phyloP scores from a whole-genome alignment of 2,329 filamentous ascomycete genomes.

The Metarhizium anisopliae region DNA sequence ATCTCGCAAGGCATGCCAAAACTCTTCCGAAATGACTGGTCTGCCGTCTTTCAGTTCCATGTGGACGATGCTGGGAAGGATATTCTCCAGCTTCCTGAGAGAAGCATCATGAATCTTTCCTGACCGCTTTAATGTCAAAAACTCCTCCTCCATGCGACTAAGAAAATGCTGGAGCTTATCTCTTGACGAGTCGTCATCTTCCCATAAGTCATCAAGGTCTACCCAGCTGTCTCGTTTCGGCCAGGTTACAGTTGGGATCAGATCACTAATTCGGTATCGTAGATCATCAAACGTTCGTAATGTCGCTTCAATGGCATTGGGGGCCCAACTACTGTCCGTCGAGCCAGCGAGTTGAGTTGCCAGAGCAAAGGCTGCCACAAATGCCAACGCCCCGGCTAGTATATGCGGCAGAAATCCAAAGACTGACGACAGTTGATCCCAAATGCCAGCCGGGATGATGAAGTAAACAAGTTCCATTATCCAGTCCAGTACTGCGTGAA shows the following conservation, averaged over 20 bases:
- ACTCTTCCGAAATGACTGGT: slow-evolving; percentile 46
- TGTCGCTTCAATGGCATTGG: background rate
- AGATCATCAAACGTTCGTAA: slow-evolving; percentile 6
- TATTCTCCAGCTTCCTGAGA: slow-evolving; percentile 33
- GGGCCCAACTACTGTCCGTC: slow-evolving; percentile 6
- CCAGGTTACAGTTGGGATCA: slow-evolving; percentile 20
- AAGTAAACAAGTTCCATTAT: slow-evolving; percentile 9
- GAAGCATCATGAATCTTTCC: slow-evolving; percentile 26
- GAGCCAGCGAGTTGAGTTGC: slow-evolving; percentile 3
- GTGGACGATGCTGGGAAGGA: slow-evolving; percentile 49
- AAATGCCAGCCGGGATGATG: slow-evolving; percentile 5
- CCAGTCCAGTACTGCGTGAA: slow-evolving; percentile 13
- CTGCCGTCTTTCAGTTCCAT: slow-evolving; percentile 45
- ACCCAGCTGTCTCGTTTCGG: slow-evolving; percentile 13
- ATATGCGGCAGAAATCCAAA: slow-evolving; percentile 6
- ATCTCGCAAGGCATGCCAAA: slow-evolving; percentile 58
- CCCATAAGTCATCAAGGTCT: slow-evolving; percentile 10
- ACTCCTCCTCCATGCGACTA: slow-evolving; percentile 19
- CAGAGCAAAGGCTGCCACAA: slow-evolving; percentile 5
- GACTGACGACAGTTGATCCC: slow-evolving; percentile 8
- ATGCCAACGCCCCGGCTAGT: slow-evolving; percentile 2
- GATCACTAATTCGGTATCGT: slow-evolving; percentile 11
- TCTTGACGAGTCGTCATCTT: slow-evolving; percentile 10
- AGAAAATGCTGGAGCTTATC: slow-evolving; percentile 14
- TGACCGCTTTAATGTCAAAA: slow-evolving; percentile 20